A percentile compares a stretch with the other conserved stretches of the same genome.
phyloP scores from a whole-genome alignment of 192 early-diverging fungal species.

The Bifiguratus adelaidae region DNA sequence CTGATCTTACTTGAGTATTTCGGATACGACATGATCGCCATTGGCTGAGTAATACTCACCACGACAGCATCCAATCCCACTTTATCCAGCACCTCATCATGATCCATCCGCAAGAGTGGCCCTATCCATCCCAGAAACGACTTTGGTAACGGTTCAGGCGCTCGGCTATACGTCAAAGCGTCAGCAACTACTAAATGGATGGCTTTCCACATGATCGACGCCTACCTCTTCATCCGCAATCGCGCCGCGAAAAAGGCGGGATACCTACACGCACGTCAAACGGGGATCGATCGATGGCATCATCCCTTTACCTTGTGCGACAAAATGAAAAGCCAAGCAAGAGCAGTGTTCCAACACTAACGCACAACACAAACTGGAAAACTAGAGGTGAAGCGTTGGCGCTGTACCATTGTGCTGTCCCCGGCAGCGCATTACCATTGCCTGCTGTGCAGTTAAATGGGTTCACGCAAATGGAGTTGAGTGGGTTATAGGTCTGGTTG shows the following conservation, averaged over 20 bases:
- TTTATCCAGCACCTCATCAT: conserved; percentile 30
- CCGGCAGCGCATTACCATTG: too few species aligned
- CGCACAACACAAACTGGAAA: conserved; percentile 12
- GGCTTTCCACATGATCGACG: background rate
- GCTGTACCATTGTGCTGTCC: too few species aligned
- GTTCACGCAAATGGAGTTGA: too few species aligned
- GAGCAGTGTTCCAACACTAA: conserved; percentile 1
- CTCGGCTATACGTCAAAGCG: conserved; percentile 12
- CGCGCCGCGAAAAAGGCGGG: conserved; percentile 13
- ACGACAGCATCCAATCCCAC: conserved; percentile 49
- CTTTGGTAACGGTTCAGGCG: conserved; percentile 25
- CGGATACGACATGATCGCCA: too few species aligned
- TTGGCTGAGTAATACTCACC: conserved; percentile 27
- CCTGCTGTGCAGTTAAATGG: too few species aligned
- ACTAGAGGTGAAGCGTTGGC: too few species aligned
- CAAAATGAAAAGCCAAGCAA: conserved; percentile 14
- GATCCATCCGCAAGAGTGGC: conserved; percentile 22
- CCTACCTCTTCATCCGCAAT: conserved; percentile 15
- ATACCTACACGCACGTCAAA: conserved; percentile 2
- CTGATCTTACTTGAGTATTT: conserved; percentile 12
- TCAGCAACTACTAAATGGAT: background rate
- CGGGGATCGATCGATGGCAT: background rate
- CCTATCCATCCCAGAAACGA: conserved; percentile 44
- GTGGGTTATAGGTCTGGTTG: too few species aligned
- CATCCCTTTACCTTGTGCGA: conserved; percentile 11